Percentiles rank a stretch among this genome's conserved stretches.
phyloP scores from a whole-genome alignment of 2,329 filamentous ascomycete genomes.

The Pleurostoma richardsiae region DNA sequence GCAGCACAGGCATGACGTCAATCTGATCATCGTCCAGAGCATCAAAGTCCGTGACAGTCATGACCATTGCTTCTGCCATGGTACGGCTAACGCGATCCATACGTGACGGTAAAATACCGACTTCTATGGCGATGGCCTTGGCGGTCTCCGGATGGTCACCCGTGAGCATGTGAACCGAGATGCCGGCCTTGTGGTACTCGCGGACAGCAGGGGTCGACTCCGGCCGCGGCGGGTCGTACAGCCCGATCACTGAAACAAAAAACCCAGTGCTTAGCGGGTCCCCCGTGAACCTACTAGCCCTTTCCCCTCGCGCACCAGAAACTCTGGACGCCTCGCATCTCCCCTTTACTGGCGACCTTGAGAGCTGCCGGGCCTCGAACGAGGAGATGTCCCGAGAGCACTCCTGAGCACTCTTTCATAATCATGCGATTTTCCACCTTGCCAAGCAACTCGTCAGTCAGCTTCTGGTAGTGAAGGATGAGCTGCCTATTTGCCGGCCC shows the following conservation, averaged over 20 bases:
- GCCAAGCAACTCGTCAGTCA: no score
- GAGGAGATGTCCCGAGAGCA: no score
- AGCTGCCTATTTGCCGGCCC: no score
- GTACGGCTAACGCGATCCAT: slow-evolving; percentile 25
- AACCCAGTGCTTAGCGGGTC: no score
- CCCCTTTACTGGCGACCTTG: no score
- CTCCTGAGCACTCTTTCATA: no score
- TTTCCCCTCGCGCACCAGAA: no score
- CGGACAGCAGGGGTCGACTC: slow-evolving; percentile 56
- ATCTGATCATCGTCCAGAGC: slow-evolving; percentile 56
- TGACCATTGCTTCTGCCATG: slow-evolving; percentile 45
- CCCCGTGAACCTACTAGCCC: no score
- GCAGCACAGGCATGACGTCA: slow-evolving; percentile 56
- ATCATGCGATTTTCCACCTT: no score
- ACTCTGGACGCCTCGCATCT: no score
- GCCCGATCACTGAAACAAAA: slow-evolving; percentile 44
- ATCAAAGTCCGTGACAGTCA: slow-evolving; percentile 57
- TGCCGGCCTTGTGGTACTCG: slow-evolving; percentile 49
- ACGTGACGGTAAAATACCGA: slow-evolving; percentile 1
- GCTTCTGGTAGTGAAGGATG: no score
- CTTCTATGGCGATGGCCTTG: slow-evolving; percentile 49
- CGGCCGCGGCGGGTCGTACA: slow-evolving; percentile 64
- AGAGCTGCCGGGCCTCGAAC: no score
- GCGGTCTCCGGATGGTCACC: slow-evolving; percentile 58
- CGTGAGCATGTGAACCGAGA: slow-evolving; percentile 58